phyloP scores from a whole-genome alignment of 2,329 filamentous ascomycete species.

The Drechslerella dactyloides region DNA sequence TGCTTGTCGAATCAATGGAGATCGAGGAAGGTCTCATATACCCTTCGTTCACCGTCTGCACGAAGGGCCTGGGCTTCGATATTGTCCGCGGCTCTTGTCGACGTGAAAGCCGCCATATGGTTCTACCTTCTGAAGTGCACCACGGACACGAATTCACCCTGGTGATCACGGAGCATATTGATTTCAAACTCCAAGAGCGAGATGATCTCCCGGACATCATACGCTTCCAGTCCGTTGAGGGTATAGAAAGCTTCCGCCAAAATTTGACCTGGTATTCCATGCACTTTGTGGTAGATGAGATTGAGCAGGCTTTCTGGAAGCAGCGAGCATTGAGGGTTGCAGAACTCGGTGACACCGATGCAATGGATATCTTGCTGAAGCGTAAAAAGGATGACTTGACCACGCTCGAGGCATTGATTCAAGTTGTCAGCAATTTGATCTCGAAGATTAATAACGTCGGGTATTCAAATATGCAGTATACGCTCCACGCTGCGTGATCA shows the following conservation, averaged over 20 bases:
- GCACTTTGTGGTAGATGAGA: slow-evolving; percentile 26
- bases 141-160: slow-evolving; percentile 43
- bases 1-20: slow-evolving; percentile 30
- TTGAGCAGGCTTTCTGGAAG: slow-evolving; percentile 38
- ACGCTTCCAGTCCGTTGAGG: slow-evolving; percentile 26
- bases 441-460: slow-evolving; percentile 47
- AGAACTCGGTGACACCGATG: slow-evolving; percentile 24
- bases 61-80: slow-evolving; percentile 17
- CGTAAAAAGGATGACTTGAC: slow-evolving; percentile 18
- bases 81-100: slow-evolving; percentile 21
- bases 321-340: slow-evolving; percentile 19
- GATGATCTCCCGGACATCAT: slow-evolving; percentile 19
- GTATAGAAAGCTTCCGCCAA: slow-evolving; percentile 16
- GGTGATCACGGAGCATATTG: slow-evolving; percentile 42
- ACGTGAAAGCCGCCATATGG: slow-evolving; percentile 38
- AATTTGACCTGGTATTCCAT: slow-evolving; percentile 46
- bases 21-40: slow-evolving; percentile 21
- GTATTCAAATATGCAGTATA: slow-evolving; percentile 42
- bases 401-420: slow-evolving; percentile 29
- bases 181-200: slow-evolving; percentile 29
- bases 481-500: slow-evolving; percentile 21
- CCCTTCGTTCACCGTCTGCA: slow-evolving; percentile 24
- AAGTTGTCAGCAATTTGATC: slow-evolving; percentile 35
- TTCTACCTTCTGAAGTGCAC: slow-evolving; percentile 33
- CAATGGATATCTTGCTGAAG: slow-evolving; percentile 34